Conservation (phyloP, 1,284 basidiomycete genomes). For the Rhodotorula sp. region DNA sequence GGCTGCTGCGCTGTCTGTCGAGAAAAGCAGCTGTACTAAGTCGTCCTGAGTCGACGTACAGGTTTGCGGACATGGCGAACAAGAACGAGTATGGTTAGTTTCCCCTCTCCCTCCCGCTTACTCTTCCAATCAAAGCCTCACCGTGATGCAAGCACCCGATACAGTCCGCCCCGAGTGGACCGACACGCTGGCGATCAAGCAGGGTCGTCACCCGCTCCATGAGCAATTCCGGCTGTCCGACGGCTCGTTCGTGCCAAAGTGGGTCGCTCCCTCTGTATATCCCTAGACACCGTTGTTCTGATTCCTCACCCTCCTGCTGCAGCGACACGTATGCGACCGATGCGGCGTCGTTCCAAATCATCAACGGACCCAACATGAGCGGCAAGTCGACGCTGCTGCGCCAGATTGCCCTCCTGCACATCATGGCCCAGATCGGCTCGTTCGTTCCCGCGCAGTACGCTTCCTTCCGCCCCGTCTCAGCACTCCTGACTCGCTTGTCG, state of each 20-base stretch:
- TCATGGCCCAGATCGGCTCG: slow-evolving; percentile 62
- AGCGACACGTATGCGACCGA: slow-evolving; percentile 85
- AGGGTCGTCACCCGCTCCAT: slow-evolving; percentile 58
- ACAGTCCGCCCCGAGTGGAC: slow-evolving; percentile 74
- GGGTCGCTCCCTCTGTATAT: slow-evolving; percentile 9
- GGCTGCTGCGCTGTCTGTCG: no score
- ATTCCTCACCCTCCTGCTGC: slow-evolving; percentile 46
- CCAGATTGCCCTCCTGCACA: slow-evolving; percentile 75
- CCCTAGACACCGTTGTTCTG: background rate
- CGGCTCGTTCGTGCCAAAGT: slow-evolving; percentile 57
- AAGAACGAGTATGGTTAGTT: slow-evolving; percentile 52
- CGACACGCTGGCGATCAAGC: slow-evolving; percentile 45
- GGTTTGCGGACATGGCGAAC: slow-evolving; percentile 73
- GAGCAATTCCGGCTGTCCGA: slow-evolving; percentile 65
- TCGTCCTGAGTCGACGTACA: background rate
- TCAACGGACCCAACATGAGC: slow-evolving; percentile 68
- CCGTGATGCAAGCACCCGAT: background rate
- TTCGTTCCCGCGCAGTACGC: slow-evolving; percentile 83
- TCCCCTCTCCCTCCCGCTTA: background rate
- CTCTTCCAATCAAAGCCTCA: background rate
- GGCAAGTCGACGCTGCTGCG: slow-evolving; percentile 90
- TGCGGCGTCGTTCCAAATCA: slow-evolving; percentile 76
- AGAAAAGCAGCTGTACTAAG: no score
- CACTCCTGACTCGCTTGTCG: slow-evolving; percentile 78
- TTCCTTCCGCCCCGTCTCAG: slow-evolving; percentile 66